Conservation (phyloP, 768 basidiomycete species). For the Mycena pura region DNA sequence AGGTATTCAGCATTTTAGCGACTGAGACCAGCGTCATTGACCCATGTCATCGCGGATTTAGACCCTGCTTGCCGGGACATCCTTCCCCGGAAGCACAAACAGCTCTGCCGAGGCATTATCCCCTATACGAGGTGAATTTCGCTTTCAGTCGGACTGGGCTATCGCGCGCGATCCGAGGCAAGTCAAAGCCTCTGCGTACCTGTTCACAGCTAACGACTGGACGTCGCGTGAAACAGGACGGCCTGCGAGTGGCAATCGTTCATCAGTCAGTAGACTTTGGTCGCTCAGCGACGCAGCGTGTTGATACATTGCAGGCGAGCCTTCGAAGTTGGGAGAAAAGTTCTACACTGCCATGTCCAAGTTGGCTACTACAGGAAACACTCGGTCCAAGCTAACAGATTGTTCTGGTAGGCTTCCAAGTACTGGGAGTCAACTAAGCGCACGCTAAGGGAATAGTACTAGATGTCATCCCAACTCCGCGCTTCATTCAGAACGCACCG, state of each 20-base stretch:
- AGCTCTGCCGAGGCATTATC: slow-evolving; percentile 30
- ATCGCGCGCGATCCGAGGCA: slow-evolving; percentile 32
- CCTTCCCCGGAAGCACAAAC: slow-evolving; percentile 32
- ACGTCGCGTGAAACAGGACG: no score
- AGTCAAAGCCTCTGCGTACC: background rate
- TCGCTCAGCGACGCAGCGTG: slow-evolving; percentile 13
- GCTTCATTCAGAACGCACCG: no score
- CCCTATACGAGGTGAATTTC: slow-evolving; percentile 35
- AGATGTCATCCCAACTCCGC: no score
- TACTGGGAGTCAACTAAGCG: no score
- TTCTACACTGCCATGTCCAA: slow-evolving; percentile 42
- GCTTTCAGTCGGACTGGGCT: slow-evolving; percentile 36
- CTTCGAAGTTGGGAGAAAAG: no score
- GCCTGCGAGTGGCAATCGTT: slow-evolving; percentile 50
- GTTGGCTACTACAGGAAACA: slow-evolving; percentile 36
- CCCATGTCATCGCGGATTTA: slow-evolving; percentile 13
- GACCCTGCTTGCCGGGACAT: slow-evolving; percentile 33
- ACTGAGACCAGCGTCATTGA: background rate
- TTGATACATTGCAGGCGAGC: no score
- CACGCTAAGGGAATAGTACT: no score
- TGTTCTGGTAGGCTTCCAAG: slow-evolving; percentile 36
- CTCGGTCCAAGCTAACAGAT: slow-evolving; percentile 27
- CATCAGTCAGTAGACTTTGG: slow-evolving; percentile 28
- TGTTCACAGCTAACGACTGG: no score
- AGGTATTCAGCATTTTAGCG: slow-evolving; percentile 23